Evolutionary conservation across 495 filamentous ascomycete species (phyloP), one percentile per base, ranked within the genome.

Genomic region (Rhypophila decipiens): DNA sequence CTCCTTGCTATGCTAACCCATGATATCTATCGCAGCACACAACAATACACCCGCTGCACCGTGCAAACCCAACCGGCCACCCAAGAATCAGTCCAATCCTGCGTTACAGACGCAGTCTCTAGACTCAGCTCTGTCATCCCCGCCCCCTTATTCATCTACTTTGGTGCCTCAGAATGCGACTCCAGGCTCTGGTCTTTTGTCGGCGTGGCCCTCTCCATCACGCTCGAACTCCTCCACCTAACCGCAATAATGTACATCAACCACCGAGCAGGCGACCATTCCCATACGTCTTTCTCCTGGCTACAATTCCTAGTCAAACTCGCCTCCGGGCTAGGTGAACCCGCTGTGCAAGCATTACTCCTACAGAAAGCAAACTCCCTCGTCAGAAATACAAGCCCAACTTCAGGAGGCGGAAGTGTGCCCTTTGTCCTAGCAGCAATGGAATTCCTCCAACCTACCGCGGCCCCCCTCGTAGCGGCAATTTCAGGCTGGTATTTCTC

Each of bases 261-360:
- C 27, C 29, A 15, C 17, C n/a, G n/a, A n/a, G n/a, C n/a, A n/a
- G n/a, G n/a, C n/a, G n/a, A n/a, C n/a, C n/a, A n/a, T n/a, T 31
- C 27, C 27, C 5, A 9, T 33, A 11, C 12, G 18, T 46, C 43
- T 3, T 46, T 46, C 22, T 19, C 11, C 27, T 46, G 43, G 43
- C 43, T 46, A 10, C 43, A 46, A 20, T 36, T 46, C 43, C 43
- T 46, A 15, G 12, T 46, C 43, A 46, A 46, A 27, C 29, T 46
- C 1, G 43, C 43, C 27, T 17, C 43, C 12, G 43, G 43, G 29
- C 12, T 46, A 17, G 43, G 43, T 4, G 43, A 46, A 27, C 43
- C 43, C 9, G 29, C 43, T 11, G n/a, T 46, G 4, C 43, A 46
- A 7, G 43, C 43, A 0, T 3, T 37, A 11, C 11, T 46, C 17